Conservation (phyloP, 352 stramenopile genomes). For the Stephanocyclus meneghinianus region DNA sequence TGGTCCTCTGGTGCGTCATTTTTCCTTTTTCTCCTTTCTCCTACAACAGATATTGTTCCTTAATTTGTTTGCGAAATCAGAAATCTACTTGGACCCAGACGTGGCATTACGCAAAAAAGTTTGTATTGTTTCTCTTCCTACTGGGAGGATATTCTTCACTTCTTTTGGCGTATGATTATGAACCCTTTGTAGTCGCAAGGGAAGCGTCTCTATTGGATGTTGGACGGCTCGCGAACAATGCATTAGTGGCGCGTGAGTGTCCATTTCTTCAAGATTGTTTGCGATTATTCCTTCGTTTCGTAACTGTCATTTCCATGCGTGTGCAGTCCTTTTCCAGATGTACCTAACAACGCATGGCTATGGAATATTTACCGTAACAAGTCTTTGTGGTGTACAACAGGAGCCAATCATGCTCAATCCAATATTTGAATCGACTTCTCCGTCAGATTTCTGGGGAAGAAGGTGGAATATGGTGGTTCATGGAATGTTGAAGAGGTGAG, state of each 20-base stretch:
- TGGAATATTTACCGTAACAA: slow-evolving; percentile 50
- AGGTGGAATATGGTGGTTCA: slow-evolving; percentile 59
- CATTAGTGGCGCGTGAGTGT: slow-evolving; percentile 40
- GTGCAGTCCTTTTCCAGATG: slow-evolving; percentile 66
- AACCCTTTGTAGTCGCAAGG: slow-evolving; percentile 31
- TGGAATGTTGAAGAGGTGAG: slow-evolving; percentile 54
- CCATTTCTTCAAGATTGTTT: slow-evolving; percentile 1
- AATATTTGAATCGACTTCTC: slow-evolving; percentile 50
- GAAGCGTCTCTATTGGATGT: slow-evolving; percentile 33
- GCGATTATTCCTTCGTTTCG: not conserved
- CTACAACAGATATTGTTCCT: not conserved
- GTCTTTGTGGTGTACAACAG: slow-evolving; percentile 54
- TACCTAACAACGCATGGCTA: slow-evolving; percentile 65
- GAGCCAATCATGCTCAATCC: slow-evolving; percentile 72
- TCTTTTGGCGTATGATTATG: slow-evolving; percentile 35
- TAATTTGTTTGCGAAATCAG: not conserved
- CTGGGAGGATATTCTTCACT: slow-evolving; percentile 37
- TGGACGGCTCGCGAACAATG: slow-evolving; percentile 50
- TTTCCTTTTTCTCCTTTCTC: not conserved
- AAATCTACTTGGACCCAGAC: slow-evolving; percentile 34
- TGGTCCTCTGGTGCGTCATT: slow-evolving; percentile 7
- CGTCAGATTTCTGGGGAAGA: slow-evolving; percentile 59
- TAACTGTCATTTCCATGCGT: not conserved
- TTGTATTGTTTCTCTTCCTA: slow-evolving; percentile 18
- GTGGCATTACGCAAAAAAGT: slow-evolving; percentile 24